Conservation (phyloP, 2,329 filamentous ascomycete species). For the Truncatella angustata region DNA sequence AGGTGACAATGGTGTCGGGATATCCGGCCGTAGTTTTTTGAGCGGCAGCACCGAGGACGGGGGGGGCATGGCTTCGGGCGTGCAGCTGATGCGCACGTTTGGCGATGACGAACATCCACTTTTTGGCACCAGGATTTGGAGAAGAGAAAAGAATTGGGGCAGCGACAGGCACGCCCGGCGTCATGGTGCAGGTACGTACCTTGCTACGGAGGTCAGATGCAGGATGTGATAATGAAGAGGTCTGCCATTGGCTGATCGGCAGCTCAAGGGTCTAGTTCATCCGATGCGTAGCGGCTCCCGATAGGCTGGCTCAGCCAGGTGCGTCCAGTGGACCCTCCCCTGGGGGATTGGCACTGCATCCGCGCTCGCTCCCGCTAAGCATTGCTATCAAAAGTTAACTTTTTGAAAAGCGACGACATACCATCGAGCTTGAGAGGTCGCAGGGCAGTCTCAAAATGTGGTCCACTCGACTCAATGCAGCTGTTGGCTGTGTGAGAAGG, state of each 20-base stretch:
- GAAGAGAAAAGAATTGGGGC: neutral
- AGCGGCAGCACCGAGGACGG: constrained; percentile 2
- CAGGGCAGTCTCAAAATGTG: constrained; percentile 22
- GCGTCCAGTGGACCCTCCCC: too few relatives aligned
- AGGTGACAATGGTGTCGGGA: constrained; percentile 1
- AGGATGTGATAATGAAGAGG: constrained; percentile 1
- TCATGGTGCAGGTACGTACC: constrained; percentile 2
- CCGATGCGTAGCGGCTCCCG: constrained; percentile 3
- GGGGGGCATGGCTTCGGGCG: neutral
- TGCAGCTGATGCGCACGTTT: neutral
- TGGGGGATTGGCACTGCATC: too few relatives aligned
- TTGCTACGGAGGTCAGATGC: too few relatives aligned
- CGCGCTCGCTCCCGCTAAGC: too few relatives aligned
- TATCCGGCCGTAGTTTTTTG: constrained; percentile 11
- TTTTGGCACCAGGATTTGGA: neutral
- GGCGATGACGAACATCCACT: neutral
- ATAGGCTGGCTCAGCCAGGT: neutral
- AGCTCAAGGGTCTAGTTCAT: neutral
- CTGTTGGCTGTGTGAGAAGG: constrained; percentile 16
- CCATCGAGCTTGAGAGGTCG: neutral
- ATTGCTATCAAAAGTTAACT: too few relatives aligned
- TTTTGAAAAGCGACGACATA: constrained; percentile 1
- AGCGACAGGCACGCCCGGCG: neutral
- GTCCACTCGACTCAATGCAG: constrained; percentile 23
- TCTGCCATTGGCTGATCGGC: neutral